phyloP scores from a whole-genome alignment of 257 asterid genomes.

The Cinchona pubescens region DNA sequence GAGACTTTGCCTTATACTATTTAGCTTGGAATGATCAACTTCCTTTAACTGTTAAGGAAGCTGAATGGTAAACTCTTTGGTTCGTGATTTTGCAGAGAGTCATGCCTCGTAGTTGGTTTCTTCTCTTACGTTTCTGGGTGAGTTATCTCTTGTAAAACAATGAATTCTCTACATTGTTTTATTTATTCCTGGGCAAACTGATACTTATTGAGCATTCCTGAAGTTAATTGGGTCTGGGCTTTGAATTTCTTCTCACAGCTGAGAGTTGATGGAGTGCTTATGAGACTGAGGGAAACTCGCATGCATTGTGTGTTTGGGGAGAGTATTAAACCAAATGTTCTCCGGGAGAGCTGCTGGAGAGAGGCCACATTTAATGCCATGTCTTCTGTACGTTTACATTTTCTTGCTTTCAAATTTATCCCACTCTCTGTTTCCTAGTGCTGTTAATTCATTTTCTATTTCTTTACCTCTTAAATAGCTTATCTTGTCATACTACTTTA shows the following conservation, averaged over 20 bases:
- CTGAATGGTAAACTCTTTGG: constrained; percentile 21
- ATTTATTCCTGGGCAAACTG: not conserved
- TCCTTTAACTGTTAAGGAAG: constrained; percentile 13
- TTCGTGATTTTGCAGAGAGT: constrained; percentile 70
- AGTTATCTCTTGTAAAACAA: constrained; percentile 38
- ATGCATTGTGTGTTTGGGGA: constrained; percentile 70
- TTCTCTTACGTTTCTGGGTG: constrained; percentile 96
- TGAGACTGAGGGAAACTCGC: constrained; percentile 98
- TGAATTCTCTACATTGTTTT: constrained; percentile 17
- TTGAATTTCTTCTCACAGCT: constrained; percentile 52
- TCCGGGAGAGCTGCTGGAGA: constrained; percentile 91
- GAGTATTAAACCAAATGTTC: constrained; percentile 51
- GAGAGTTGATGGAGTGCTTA: constrained; percentile 96
- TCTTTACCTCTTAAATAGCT: not conserved
- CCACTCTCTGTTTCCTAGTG: not conserved
- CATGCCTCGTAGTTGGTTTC: constrained; percentile 97
- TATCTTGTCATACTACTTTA: too few relatives aligned
- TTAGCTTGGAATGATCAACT: not conserved
- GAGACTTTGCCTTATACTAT: constrained; percentile 22
- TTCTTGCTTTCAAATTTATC: not conserved
- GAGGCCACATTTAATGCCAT: constrained; percentile 70
- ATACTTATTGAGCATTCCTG: not conserved
- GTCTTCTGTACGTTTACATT: constrained; percentile 59
- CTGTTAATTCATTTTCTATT: not conserved
- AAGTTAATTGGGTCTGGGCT: too few relatives aligned